Evolutionary conservation across 371 early-diverging fungal genomes (phyloP), one percentile per base, ranked within the genome.

Genomic region (Mortierella sp.): DNA sequence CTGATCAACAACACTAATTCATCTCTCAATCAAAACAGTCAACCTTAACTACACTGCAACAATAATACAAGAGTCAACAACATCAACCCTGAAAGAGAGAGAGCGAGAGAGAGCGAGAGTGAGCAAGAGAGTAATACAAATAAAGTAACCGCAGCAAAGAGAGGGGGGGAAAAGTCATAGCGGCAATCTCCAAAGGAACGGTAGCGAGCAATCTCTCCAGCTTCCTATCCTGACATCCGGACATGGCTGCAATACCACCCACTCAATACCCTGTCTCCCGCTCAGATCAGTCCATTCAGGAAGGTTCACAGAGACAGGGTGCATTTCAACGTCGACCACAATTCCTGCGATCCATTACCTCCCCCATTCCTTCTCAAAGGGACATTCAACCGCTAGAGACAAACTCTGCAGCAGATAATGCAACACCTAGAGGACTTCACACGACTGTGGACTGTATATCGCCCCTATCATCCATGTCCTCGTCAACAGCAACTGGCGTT

Each of bases 291-390:
- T n/a, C 64, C 8, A 39, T 40, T 52, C 64, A 68, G 72, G 73
- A 66, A 22, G 47, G 57, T 30, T 55, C 62, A 12, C 62, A 66
- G 37, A n/a, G 62, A 43, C 63, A 66, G 61, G 68, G 63, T 37
- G 45, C 47, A 24, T 73, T 68, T 63, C 75, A 75, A 20, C 78
- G 62, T 39, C 72, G 78, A 54, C 78, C 78, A 16, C 73, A 58
- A 28, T 77, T 77, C 60, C 28, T 73, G 35, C 79, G 79, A 30
- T 62, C 79, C 59, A 70, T 73, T 57, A 78, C 79, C 39, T 73
- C 79, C 18, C 79, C 79, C 37, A 57, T 63, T 32, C 64, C 77
- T 28, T 24, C 55, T 12, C 67, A 45, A 16, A 59, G 62, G n/a
- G 62, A 70, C 12, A 2, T 47, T 28, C 6, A 39, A 28, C 28